A percentile compares a stretch with the other conserved stretches of the same genome.
phyloP scores from a whole-genome alignment of 2,329 filamentous ascomycete species.

The Cadophora sp. region DNA sequence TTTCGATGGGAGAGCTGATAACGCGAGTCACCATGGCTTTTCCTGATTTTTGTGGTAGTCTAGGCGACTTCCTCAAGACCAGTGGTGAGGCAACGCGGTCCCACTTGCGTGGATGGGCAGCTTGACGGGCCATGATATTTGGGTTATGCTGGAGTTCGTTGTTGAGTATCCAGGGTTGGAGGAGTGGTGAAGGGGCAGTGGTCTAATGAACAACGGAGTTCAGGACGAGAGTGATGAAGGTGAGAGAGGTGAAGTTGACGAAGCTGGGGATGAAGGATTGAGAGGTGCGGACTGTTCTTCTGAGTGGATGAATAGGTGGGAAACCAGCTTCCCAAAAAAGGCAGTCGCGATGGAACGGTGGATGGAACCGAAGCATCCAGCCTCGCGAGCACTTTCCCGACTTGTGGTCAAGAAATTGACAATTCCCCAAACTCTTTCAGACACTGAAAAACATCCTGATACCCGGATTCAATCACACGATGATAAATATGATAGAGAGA shows the following conservation, averaged over 20 bases:
- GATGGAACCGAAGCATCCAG: not conserved
- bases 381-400: not conserved
- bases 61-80: constrained; percentile 10
- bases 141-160: not conserved
- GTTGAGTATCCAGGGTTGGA: not conserved
- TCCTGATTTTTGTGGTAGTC: not conserved
- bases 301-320: not conserved
- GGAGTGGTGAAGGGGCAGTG: not conserved
- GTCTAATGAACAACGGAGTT: not conserved
- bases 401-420: not conserved
- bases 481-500: not conserved
- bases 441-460: not conserved
- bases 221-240: not conserved
- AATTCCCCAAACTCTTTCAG: not conserved
- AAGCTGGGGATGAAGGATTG: not conserved
- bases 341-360: constrained; percentile 7
- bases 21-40: not conserved
- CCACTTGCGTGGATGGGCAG: not conserved
- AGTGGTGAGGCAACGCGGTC: constrained; percentile 11
- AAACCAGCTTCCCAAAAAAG: not conserved
- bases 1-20: constrained; percentile 2
- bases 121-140: constrained; percentile 10
- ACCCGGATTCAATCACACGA: not conserved
- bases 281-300: not conserved
- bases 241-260: not conserved